Evolutionary conservation across 441 rosid species (phyloP), one percentile per base, ranked within the genome.

Genomic region (Aleurites moluccanus): DNA sequence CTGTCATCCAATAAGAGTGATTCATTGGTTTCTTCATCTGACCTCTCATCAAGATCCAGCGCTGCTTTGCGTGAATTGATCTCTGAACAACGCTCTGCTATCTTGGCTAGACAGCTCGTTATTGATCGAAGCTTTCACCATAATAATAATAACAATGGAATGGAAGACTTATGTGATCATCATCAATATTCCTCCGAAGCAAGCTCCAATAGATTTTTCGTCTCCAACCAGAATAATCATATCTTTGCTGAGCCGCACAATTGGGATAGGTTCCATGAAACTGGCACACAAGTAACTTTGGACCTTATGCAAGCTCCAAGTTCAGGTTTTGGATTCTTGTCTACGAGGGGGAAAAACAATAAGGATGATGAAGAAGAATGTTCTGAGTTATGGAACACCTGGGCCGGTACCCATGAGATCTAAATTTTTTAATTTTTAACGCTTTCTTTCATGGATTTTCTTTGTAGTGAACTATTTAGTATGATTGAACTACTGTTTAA

Each of bases 21-120:
- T 35, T 67, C 83, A 3, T 80, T 82, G 84, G 62, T 77, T 55
- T 82, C 85, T 33, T 77, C 86, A 1, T 78, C 87, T 0, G 90
- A 88, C 57, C 79, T 88, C 23, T 84, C 90, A 27, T 76, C 78
- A 2, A 78, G 87, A 83, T 85, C 86, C 6, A 83, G 92, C 3
- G 89, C 87, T 20, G 90, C 90, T 0, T 68, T 88, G 0, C 77
- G 81, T 1, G 92, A 88, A 65, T 73, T 88, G 20, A 88, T 88
- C 5, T 88, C 80, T 0, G 88, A 88, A 52, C 79, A 88, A 60
- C 88, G 92, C 10, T 86, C 87, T 1, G 33, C 89, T 35, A 61
- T 77, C 5, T 62, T 84, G 2, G 75, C 85, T 1, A 72, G 67
- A 27, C 89, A 86, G 75, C 82, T 80, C 6, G 25, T 85, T 42